Evolutionary conservation across 805 yeast genomes (phyloP).

Genomic region (Lipomyces mesembrius): DNA sequence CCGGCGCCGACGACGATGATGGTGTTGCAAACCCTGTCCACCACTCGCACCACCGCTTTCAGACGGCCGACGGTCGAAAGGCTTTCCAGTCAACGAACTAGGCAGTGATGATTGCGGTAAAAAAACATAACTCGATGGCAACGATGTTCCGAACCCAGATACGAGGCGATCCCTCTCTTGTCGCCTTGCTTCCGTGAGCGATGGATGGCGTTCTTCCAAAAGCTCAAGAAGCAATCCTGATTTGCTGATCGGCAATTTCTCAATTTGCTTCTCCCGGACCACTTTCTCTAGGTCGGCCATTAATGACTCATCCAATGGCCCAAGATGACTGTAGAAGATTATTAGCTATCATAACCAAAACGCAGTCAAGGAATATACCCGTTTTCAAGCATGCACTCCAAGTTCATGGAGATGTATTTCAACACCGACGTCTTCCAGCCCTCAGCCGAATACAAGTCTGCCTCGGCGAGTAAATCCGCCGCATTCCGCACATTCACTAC

Average conservation of each 20-base stretch:
- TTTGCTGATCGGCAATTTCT: constrained; percentile 34
- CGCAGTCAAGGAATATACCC: constrained; percentile 25
- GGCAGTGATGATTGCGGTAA: constrained; percentile 15
- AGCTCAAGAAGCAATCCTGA: constrained; percentile 23
- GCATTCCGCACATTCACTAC: constrained; percentile 59
- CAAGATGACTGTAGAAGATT: constrained; percentile 10
- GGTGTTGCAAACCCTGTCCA: not conserved
- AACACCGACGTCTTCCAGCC: constrained; percentile 64
- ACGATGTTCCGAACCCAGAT: constrained; percentile 1
- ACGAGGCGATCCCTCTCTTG: constrained; percentile 23
- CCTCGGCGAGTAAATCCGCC: constrained; percentile 57
- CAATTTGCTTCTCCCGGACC: constrained; percentile 28
- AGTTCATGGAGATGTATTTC: constrained; percentile 69
- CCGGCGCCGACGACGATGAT: constrained; percentile 16
- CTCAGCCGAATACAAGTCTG: constrained; percentile 57
- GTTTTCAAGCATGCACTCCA: constrained; percentile 64
- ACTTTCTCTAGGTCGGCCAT: constrained; percentile 29
- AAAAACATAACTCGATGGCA: constrained; percentile 20
- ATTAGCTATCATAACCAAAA: not conserved
- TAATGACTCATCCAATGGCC: constrained; percentile 15
- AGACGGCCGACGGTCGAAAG: constrained; percentile 15
- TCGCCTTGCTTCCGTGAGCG: constrained; percentile 18
- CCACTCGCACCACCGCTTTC: constrained; percentile 4
- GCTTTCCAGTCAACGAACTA: constrained; percentile 11
- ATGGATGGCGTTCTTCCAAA: constrained; percentile 35